Base-by-base conservation (phyloP, 2,329 filamentous ascomycete species). In the Sporothrix dimorphospora region DNA sequence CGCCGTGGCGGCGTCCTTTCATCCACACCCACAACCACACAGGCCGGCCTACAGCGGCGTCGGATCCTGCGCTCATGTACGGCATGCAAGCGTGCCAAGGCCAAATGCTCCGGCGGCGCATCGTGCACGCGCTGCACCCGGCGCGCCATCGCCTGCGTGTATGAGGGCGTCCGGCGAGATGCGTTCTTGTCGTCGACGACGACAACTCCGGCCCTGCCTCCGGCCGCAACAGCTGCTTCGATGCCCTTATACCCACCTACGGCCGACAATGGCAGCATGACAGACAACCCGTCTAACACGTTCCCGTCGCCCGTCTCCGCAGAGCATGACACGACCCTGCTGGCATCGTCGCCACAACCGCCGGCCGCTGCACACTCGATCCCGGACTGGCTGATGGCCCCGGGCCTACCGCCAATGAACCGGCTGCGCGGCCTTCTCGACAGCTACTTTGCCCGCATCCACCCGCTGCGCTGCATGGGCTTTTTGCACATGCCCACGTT, bases 31-130 rank as follows among this genome's bases (percentile, higher is more conserved):
- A 66, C 49, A 2, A 70, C 67, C 8, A 72, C 71, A 1, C 71
- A 72, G 49, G 71, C 72, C 14, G 72, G 72, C 8, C 65, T 73
- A 24, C 65, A 47, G 55, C 72, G 72, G 6, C 63, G 72, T 9
- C 72, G 72, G n/a, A 67, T 66, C 27, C 57, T 63, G 0, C 81
- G 79, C 30, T 88, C 85, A 71, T 89, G 87, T 77, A 88, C 86
- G 85, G 86, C 88, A 74, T 89, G 87, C 81, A 86, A 86, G 77
- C 82, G 84, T 66, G 82, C 86, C 38, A 89, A 89, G 79, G 81
- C 85, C 8, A 80, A 82, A 4, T 89, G 87, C 76, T 82, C 81
- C n/a, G 75, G 79, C 4, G 81, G 83, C 4, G 16, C 24, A 12
- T 9, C 38, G 8, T 73, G 70, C 66, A 12, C 55, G 6, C 69